Conservation (phyloP, 139 green algal species). For the Volvox reticuliferus region DNA sequence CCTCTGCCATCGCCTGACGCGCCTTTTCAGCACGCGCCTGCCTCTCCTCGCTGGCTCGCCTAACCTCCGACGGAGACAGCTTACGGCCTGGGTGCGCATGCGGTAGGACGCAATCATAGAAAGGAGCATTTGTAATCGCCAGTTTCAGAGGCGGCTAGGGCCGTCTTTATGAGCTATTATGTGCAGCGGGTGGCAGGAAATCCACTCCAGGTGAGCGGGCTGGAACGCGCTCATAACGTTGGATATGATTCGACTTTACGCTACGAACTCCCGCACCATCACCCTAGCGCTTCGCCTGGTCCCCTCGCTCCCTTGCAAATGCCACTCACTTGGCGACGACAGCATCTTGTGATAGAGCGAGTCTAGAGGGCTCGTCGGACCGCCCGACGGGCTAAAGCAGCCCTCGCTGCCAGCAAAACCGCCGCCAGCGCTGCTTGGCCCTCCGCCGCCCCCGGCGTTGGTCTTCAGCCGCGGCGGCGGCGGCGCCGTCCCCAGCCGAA, state of each 20-base stretch:
- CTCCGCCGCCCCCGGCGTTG: not conserved
- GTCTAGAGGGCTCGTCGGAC: not conserved
- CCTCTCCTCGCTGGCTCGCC: slow-evolving; percentile 55
- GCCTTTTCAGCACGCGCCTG: slow-evolving; percentile 66
- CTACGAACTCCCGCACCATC: too few relatives aligned
- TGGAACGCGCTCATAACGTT: too few relatives aligned
- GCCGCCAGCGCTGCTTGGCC: not conserved
- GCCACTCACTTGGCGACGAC: slow-evolving; percentile 10
- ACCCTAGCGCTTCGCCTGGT: too few relatives aligned
- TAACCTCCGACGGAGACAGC: slow-evolving; percentile 50
- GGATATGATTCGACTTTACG: too few relatives aligned
- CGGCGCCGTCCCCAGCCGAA: not conserved
- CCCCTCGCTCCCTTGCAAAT: too few relatives aligned
- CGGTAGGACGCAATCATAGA: too few relatives aligned
- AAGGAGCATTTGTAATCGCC: too few relatives aligned
- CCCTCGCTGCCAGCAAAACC: not conserved
- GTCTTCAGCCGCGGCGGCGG: slow-evolving; percentile 24
- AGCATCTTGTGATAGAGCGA: slow-evolving; percentile 36
- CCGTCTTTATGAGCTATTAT: too few relatives aligned
- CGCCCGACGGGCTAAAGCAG: slow-evolving; percentile 10
- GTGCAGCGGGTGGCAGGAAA: too few relatives aligned
- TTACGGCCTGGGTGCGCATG: slow-evolving; percentile 26
- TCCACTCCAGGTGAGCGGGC: too few relatives aligned
- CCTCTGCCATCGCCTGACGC: slow-evolving; percentile 58
- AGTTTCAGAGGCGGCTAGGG: too few relatives aligned